Conservation (phyloP, 805 yeast genomes). For the Ogataea pilisensis region DNA sequence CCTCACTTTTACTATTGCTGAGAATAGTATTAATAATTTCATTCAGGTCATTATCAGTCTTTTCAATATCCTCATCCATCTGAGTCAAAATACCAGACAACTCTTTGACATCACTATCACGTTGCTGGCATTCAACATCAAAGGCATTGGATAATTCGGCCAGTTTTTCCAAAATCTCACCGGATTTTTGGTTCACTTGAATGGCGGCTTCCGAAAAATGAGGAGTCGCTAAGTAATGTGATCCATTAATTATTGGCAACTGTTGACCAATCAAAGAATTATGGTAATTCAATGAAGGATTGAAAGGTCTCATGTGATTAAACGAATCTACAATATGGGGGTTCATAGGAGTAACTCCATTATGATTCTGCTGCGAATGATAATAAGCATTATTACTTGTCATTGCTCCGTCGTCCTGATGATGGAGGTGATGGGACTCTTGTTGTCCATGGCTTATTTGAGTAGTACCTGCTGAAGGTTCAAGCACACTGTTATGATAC, state of each 20-base stretch:
- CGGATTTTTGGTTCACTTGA: slow-evolving; percentile 46
- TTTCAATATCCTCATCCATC: slow-evolving; percentile 31
- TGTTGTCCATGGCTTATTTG: not conserved
- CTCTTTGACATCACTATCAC: slow-evolving; percentile 34
- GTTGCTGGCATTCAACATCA: slow-evolving; percentile 46
- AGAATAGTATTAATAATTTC: slow-evolving; percentile 33
- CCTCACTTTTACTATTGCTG: slow-evolving; percentile 10
- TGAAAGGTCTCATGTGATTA: slow-evolving; percentile 23
- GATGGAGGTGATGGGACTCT: not conserved
- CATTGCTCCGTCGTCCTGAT: not conserved
- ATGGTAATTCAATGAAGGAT: slow-evolving; percentile 18
- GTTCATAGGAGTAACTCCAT: slow-evolving; percentile 2
- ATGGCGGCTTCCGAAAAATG: slow-evolving; percentile 53
- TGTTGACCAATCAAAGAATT: slow-evolving; percentile 13
- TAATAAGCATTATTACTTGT: not conserved
- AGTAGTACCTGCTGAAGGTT: slow-evolving; percentile 3
- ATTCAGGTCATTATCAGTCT: slow-evolving; percentile 27
- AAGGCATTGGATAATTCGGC: slow-evolving; percentile 47
- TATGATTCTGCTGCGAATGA: slow-evolving; percentile 6
- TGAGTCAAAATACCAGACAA: slow-evolving; percentile 24
- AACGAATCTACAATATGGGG: slow-evolving; percentile 20
- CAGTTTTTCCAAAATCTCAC: slow-evolving; percentile 47
- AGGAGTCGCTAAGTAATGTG: slow-evolving; percentile 28
- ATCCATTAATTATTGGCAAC: slow-evolving; percentile 15
- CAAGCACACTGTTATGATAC: slow-evolving; percentile 23